These are phyloP conservation scores for Aleurites moluccanus DNA, from an alignment of 441 rosid genomes.

Conservation along the genomic window DNA sequence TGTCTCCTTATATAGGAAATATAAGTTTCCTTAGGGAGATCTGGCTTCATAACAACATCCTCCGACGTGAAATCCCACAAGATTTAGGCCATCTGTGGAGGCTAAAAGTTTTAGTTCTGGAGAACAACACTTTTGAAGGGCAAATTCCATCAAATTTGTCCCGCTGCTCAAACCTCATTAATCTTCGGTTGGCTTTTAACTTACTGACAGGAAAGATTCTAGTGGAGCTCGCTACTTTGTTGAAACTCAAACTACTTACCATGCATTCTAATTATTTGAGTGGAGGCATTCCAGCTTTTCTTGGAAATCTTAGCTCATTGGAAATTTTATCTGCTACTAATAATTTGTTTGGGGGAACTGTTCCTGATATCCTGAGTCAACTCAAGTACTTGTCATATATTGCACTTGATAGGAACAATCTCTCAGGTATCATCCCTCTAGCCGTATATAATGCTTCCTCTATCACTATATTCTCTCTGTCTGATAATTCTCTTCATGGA, in stretches of 20 bases:
- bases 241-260: neutral
- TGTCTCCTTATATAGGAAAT: slow-evolving; percentile 21
- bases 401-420: neutral
- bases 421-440: slow-evolving; percentile 10
- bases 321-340: neutral
- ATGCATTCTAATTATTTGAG: neutral
- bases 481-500: neutral
- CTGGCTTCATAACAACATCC: neutral
- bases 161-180: slow-evolving; percentile 6
- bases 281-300: neutral
- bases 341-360: slow-evolving; percentile 4
- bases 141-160: slow-evolving; percentile 24
- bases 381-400: neutral
- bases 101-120: neutral
- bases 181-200: neutral
- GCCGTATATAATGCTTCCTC: slow-evolving; percentile 1
- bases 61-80: slow-evolving; percentile 18
- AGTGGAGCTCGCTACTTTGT: neutral
- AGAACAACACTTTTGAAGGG: slow-evolving; percentile 3
- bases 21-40: neutral
- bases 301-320: slow-evolving; percentile 1
- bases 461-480: neutral
- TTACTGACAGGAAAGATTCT: slow-evolving; percentile 5
- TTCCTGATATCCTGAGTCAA: neutral
- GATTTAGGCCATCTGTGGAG: slow-evolving; percentile 14